Evolutionary conservation across 2,329 filamentous ascomycete genomes (phyloP).

Genomic region (Ceratocystis destructans): DNA sequence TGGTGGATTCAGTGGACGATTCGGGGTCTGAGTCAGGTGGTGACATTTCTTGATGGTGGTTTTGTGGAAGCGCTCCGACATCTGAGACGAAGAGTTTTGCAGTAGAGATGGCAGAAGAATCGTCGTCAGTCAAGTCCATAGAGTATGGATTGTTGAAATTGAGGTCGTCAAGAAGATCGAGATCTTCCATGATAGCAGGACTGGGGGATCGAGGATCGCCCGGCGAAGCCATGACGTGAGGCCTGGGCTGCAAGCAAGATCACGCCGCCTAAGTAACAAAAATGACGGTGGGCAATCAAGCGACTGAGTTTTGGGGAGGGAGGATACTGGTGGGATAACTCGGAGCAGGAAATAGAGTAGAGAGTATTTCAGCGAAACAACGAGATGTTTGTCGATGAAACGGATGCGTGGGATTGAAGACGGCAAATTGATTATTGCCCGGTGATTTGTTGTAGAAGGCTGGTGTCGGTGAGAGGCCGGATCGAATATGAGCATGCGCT

Average conservation of each 20-base stretch:
- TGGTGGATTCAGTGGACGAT: conserved; percentile 17
- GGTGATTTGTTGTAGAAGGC: neutral
- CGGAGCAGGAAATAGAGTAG: neutral
- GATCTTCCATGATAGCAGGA: conserved; percentile 18
- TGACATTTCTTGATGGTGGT: conserved; percentile 17
- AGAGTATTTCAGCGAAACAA: neutral
- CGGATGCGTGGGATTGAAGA: neutral
- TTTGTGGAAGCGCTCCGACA: conserved; percentile 12
- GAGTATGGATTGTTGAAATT: conserved; percentile 17
- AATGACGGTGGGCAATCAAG: conserved; percentile 13
- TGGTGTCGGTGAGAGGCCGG: neutral
- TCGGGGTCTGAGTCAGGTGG: conserved; percentile 18
- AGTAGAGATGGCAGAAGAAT: conserved; percentile 6
- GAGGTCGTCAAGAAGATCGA: conserved; percentile 14
- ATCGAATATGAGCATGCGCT: neutral
- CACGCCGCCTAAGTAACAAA: conserved; percentile 6
- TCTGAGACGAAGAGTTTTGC: conserved; percentile 15
- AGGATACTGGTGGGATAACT: neutral
- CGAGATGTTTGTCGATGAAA: conserved; percentile 3
- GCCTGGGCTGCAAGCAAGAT: neutral
- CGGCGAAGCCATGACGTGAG: conserved; percentile 18
- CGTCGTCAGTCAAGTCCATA: conserved; percentile 10
- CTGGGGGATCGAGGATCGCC: conserved; percentile 15
- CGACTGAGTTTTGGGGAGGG: neutral
- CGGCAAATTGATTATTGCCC: neutral